phyloP scores from a whole-genome alignment of 2,329 filamentous ascomycete genomes.

The Trichoderma simmonsii region DNA sequence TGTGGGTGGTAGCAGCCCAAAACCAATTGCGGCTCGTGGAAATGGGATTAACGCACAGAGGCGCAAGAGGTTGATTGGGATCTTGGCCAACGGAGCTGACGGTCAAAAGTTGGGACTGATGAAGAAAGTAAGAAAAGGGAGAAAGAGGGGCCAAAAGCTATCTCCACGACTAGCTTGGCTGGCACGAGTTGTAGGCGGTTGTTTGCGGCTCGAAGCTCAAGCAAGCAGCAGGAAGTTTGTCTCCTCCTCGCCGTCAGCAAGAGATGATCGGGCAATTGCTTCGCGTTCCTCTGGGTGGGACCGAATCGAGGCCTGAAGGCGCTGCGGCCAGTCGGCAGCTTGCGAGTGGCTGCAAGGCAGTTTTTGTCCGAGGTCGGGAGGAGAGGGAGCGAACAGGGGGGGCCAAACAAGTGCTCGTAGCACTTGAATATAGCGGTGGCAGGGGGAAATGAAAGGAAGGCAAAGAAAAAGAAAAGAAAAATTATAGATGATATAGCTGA shows the following conservation, averaged over 20 bases:
- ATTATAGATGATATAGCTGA: neutral
- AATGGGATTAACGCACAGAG: neutral
- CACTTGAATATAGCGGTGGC: neutral
- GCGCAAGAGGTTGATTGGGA: neutral
- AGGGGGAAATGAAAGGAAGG: neutral
- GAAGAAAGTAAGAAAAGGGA: neutral
- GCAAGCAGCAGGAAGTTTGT: neutral
- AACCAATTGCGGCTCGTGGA: slow-evolving; percentile 16
- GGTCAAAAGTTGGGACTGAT: neutral
- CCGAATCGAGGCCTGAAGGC: neutral
- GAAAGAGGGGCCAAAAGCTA: neutral
- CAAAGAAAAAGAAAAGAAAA: neutral
- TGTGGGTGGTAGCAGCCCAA: slow-evolving; percentile 20
- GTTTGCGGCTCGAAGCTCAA: neutral
- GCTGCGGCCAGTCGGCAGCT: slow-evolving; percentile 9
- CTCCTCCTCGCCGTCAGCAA: slow-evolving; percentile 9
- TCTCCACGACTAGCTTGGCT: slow-evolving; percentile 11
- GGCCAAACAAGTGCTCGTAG: neutral
- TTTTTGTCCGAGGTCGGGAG: slow-evolving; percentile 13
- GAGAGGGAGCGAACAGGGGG: slow-evolving; percentile 1
- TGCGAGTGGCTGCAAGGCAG: slow-evolving; percentile 15
- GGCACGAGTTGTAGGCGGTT: neutral
- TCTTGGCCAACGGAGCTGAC: neutral
- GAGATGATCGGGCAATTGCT: neutral
- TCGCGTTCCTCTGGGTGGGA: slow-evolving; percentile 8